Conservation (phyloP, 129 eudicot species). For the Chrysanthemum seticuspe region DNA sequence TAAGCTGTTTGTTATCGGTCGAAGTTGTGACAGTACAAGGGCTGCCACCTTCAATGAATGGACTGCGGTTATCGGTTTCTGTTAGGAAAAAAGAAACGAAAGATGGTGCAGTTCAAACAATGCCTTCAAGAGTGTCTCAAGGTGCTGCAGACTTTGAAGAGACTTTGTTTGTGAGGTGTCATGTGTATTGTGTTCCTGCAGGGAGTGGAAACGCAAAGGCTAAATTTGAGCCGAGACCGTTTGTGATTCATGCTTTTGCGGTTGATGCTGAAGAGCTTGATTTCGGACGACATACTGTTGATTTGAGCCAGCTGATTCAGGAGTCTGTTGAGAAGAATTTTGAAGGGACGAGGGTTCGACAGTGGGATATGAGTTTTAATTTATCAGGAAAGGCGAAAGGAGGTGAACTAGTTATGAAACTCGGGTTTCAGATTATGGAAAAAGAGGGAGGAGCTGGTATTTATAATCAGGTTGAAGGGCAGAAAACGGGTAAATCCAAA, state of each 20-base stretch:
- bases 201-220: constrained; percentile 37
- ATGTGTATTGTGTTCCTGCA: constrained; percentile 69
- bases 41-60: constrained; percentile 86
- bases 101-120: constrained; percentile 88
- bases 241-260: constrained; percentile 68
- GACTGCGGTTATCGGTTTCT: constrained; percentile 82
- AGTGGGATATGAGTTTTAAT: constrained; percentile 76
- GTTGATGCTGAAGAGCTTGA: constrained; percentile 89
- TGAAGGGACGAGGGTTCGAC: constrained; percentile 66
- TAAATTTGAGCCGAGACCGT: constrained; percentile 83
- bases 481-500: constrained; percentile 39
- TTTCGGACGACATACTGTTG: constrained; percentile 67
- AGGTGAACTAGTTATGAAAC: constrained; percentile 75
- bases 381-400: constrained; percentile 88
- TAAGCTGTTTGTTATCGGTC: constrained; percentile 83
- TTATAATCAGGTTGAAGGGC: constrained; percentile 53
- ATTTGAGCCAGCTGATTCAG: constrained; percentile 70
- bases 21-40: constrained; percentile 86
- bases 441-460: constrained; percentile 83
- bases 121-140: constrained; percentile 95
- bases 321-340: constrained; percentile 74
- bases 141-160: constrained; percentile 97
- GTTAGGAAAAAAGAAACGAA: constrained; percentile 83
- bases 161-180: constrained; percentile 74
- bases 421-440: constrained; percentile 95